Base-by-base conservation (phyloP, 345 rosid genomes). In the Arabidopsis suecica region DNA sequence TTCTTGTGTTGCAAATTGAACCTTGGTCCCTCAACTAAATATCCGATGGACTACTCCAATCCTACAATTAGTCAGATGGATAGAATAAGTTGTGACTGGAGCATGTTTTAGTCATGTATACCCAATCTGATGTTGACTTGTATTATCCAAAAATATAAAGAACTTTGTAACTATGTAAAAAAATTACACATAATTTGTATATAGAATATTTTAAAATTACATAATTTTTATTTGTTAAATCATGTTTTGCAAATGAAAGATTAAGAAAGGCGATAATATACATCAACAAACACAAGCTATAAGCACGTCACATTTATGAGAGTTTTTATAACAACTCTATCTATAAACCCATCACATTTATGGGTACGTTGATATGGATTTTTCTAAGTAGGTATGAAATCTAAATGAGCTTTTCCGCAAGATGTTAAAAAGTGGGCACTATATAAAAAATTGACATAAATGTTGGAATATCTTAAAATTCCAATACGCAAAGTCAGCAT, bases 401-500 rank as follows among this genome's bases (percentile, higher is more conserved):
- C 68, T 58, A 71, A 57, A 57, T 63, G 54, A 71, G 51, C 25
- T n/a, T 70, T 44, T 9, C 22, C 33, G 42, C 54, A 71, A 58
- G 23, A 33, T 69, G 70, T 58, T 59, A 48, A 50, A 64, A 58
- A 30, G 70, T 56, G 28, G 53, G 22, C 47, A 55, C 61, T 28
- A 38, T 16, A 70, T 18, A 37, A 28, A 49, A 69, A 64, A 18
- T 65, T 20, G 80, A 77, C 72, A 20, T 47, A 56, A 70, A 42
- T 64, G 53, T 76, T 63, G 45, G 75, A 76, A 36, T 63, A 76
- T 55, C 60, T 69, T 34, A 54, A 54, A 54, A 34, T 45, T 69
- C 59, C 63, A 7, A 61, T 41, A 75, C 13, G 65, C 41, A 77
- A 63, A 77, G 80, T 55, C 76, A 77, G 80, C 80, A 69, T 62